A percentile compares a stretch with the other conserved stretches of the same genome.
These are phyloP conservation scores for Syzygium aromaticum DNA, from an alignment of 345 rosid genomes.

Conservation along the genomic window DNA sequence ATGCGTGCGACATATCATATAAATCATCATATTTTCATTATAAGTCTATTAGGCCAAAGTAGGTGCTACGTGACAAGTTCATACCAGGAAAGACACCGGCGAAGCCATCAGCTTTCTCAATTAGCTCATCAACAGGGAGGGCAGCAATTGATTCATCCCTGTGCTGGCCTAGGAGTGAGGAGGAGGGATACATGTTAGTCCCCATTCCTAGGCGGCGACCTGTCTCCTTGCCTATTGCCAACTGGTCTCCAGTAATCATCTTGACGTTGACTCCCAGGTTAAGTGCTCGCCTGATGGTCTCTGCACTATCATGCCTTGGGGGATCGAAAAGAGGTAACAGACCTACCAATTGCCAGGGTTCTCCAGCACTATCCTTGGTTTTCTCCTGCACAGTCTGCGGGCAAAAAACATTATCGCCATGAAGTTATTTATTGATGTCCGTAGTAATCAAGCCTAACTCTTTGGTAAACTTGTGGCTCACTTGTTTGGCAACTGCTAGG, in stretches of 20 bases:
- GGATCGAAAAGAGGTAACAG: conserved; percentile 91
- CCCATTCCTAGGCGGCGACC: conserved; percentile 98
- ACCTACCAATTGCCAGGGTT: conserved; percentile 83
- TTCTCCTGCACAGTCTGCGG: conserved; percentile 51
- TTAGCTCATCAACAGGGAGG: conserved; percentile 75
- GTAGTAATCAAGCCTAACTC: neutral
- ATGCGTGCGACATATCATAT: neutral
- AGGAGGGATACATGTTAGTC: conserved; percentile 94
- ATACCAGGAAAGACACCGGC: conserved; percentile 95
- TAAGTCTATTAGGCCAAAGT: neutral
- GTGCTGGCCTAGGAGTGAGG: conserved; percentile 68
- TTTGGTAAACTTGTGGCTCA: conserved; percentile 2
- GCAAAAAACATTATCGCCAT: neutral
- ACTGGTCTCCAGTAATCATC: conserved; percentile 97
- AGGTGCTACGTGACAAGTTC: neutral
- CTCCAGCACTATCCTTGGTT: conserved; percentile 62
- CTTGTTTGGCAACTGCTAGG: conserved; percentile 71
- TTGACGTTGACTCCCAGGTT: conserved; percentile 84
- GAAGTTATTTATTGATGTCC: neutral
- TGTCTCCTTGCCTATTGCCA: conserved; percentile 89
- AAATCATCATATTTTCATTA: neutral
- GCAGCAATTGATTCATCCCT: conserved; percentile 39
- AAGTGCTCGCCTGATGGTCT: conserved; percentile 81
- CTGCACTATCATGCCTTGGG: conserved; percentile 96
- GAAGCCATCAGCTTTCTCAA: conserved; percentile 93